Percentiles rank a stretch among this genome's conserved stretches.
phyloP scores from a whole-genome alignment of 352 stramenopile species.

The Phytopythium sindhum region DNA sequence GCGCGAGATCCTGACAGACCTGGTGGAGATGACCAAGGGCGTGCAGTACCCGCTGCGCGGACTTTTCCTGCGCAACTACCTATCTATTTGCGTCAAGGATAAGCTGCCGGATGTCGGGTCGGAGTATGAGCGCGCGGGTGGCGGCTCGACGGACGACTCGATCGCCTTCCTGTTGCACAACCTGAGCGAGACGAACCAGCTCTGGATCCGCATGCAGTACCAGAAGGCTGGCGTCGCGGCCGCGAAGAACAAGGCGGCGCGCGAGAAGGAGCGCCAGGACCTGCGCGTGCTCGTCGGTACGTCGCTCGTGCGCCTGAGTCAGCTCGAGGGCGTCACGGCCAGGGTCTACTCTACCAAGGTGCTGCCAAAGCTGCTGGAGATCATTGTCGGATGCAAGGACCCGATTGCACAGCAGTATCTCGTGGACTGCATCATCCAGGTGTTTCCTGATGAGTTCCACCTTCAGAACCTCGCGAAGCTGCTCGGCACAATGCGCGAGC shows the following conservation, averaged over 20 bases:
- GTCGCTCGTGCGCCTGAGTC: conserved; percentile 96
- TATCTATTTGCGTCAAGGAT: conserved; percentile 90
- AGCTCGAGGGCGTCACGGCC: conserved; percentile 93
- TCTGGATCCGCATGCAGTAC: conserved; percentile 99
- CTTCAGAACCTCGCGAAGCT: conserved; percentile 93
- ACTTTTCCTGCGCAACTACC: conserved; percentile 98
- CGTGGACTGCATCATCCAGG: conserved; percentile 97
- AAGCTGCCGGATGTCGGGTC: conserved; percentile 90
- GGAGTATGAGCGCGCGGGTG: conserved; percentile 68
- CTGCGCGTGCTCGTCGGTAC: conserved; percentile 96
- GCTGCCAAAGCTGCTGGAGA: conserved; percentile 90
- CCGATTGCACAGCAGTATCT: conserved; percentile 97
- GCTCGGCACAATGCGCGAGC: conserved; percentile 76
- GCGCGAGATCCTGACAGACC: conserved; percentile 94
- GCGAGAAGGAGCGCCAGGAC: conserved; percentile 90
- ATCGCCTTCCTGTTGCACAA: conserved; percentile 97
- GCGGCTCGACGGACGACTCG: conserved; percentile 81
- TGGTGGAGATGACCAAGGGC: conserved; percentile 98
- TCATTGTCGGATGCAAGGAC: conserved; percentile 95
- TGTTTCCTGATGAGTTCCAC: conserved; percentile 98
- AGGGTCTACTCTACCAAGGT: conserved; percentile 89
- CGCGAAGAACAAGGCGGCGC: conserved; percentile 74
- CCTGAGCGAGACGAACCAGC: conserved; percentile 96
- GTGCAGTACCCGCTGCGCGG: conserved; percentile 98
- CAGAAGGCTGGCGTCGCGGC: conserved; percentile 50